Evolutionary conservation across 2,329 filamentous ascomycete species (phyloP).

Genomic region (Apiospora hydei): DNA sequence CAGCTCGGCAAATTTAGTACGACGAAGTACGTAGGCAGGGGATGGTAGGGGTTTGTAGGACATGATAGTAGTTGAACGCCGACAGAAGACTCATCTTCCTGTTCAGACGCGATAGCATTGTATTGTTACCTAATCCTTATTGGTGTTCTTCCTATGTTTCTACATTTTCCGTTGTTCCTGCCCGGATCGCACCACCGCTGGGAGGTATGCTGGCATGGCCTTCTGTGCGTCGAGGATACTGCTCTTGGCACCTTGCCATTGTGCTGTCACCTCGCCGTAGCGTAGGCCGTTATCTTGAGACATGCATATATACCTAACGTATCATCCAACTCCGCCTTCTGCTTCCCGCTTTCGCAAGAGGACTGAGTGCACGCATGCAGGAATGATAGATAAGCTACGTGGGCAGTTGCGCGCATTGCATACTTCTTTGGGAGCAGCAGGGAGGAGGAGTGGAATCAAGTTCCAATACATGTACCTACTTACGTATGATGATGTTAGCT

Average conservation of each 20-base stretch:
- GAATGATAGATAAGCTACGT: background rate
- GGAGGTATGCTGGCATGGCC: background rate
- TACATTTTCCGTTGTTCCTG: background rate
- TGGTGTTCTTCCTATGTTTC: background rate
- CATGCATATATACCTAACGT: background rate
- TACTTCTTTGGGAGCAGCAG: background rate
- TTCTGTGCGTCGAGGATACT: background rate
- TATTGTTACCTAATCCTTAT: background rate
- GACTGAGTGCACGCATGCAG: background rate
- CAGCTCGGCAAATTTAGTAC: slow-evolving; percentile 2
- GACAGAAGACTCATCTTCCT: background rate
- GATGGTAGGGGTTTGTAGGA: background rate
- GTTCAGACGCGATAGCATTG: background rate
- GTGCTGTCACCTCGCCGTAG: background rate
- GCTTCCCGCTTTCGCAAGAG: slow-evolving; percentile 3
- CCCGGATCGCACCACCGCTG: background rate
- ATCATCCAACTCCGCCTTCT: background rate
- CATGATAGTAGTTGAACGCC: background rate
- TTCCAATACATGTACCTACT: background rate
- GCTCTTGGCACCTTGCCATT: slow-evolving; percentile 1
- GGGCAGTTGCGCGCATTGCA: background rate
- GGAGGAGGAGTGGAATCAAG: background rate
- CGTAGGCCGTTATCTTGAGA: background rate
- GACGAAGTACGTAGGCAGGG: background rate
- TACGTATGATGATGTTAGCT: background rate